Conservation (phyloP, 805 yeast species). For the Huiozyma naganishii region DNA sequence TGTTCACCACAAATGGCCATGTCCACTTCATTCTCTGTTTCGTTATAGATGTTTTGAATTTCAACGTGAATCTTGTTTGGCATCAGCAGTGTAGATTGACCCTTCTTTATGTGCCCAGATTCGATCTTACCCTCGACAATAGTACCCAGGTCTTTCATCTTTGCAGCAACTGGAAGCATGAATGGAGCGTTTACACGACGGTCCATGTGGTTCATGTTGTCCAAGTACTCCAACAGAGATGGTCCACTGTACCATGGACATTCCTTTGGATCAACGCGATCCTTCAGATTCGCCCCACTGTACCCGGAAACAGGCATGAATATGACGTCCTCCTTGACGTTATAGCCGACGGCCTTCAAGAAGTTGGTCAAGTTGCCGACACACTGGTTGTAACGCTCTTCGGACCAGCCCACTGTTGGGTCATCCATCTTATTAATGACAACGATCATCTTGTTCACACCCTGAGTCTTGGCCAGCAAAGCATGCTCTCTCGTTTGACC, state of each 20-base stretch:
- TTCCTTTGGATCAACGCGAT: slow-evolving; percentile 53
- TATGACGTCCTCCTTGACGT: slow-evolving; percentile 67
- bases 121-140: slow-evolving; percentile 97
- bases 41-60: slow-evolving; percentile 80
- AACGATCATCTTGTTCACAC: slow-evolving; percentile 87
- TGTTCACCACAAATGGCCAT: slow-evolving; percentile 94
- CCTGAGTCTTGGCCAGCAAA: slow-evolving; percentile 92
- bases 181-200: slow-evolving; percentile 91
- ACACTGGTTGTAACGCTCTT: slow-evolving; percentile 94
- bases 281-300: slow-evolving; percentile 95
- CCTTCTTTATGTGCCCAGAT: slow-evolving; percentile 84
- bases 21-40: slow-evolving; percentile 89
- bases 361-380: slow-evolving; percentile 65
- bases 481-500: slow-evolving; percentile 99
- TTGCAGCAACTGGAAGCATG: slow-evolving; percentile 91
- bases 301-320: slow-evolving; percentile 98
- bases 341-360: slow-evolving; percentile 84
- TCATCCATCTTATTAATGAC: slow-evolving; percentile 99
- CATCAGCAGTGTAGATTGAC: slow-evolving; percentile 70
- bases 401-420: slow-evolving; percentile 90
- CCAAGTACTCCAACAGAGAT: slow-evolving; percentile 80
- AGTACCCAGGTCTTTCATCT: slow-evolving; percentile 95
- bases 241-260: slow-evolving; percentile 97
- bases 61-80: slow-evolving; percentile 82
- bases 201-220: slow-evolving; percentile 65